Base-by-base conservation (phyloP, 208 protist genomes). In the Acanthamoeba rhysodes region DNA sequence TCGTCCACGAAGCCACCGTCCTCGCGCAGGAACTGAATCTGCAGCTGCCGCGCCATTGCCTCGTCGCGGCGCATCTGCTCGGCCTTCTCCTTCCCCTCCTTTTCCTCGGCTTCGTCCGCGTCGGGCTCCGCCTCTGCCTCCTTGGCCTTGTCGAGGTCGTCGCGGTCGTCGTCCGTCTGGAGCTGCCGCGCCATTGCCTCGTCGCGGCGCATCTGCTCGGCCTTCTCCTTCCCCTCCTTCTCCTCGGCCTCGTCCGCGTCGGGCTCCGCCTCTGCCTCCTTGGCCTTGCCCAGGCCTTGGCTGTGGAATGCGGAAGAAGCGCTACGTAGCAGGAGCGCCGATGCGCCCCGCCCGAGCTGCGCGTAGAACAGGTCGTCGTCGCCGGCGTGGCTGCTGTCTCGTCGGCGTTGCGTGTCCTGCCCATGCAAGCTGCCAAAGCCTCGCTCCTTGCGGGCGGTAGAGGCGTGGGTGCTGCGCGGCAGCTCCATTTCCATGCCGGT, bases 51-150 rank as follows among this genome's bases (percentile, higher is more conserved):
- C 29, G 85, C 85, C 57, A 92, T 27, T 0, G 74, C 85, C 64
- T 92, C 85, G n/a, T 92, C 85, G 74, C 59, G 48, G 9, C 64
- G 55, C 64, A 92, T 92, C 85, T 92, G 59, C 34, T 74, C 85
- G 4, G 55, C 41, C 29, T 45, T n/a, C 16, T 72, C 16, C 59
- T 59, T 59, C 45, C 16, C 76, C 45, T 48, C 10, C 2, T 4
- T 7, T 7, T 48, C 10, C 37, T 85, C 37, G 8, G 0, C 22
- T n/a, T 85, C 29, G 27, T 2, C 55, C 34, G 3, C 9, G 37
- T 66, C 80, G 2, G 27, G 27, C 9, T 64, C 29, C n/a, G 12
- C 55, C 29, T 88, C 55, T 2, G 20, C 57, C 2, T 66, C 53
- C 22, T 62, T 45, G 29, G 41, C 53, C 82, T 90, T 66, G 34